Evolutionary conservation across 257 asterid genomes (phyloP), one percentile per base, ranked within the genome.

Genomic region (Eustoma russellianum): DNA sequence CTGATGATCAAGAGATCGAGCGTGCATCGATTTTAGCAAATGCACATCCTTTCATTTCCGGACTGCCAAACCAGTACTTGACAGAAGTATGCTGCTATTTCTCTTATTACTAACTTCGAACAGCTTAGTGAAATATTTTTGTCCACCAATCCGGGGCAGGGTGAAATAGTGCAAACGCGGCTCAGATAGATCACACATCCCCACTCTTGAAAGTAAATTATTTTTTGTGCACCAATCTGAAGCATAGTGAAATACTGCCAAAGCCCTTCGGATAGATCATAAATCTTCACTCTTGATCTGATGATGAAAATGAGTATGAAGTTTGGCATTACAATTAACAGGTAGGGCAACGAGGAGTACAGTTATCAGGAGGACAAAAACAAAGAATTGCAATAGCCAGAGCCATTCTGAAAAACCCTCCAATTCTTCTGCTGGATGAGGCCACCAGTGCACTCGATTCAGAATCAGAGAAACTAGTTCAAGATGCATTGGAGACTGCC

Each of bases 381-480:
- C 96, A 87, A 76, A 77, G 96, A 73, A 79, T 87, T 53, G 92
- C 94, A 57, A 87, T 87, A 74, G 94, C 96, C 63, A 68, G 96
- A 74, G 92, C 94, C 57, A 79, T 83, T 51, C 40, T 86, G 44
- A 86, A 81, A 76, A 74, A 75, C 58, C 89, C 96, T 46, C 88
- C 91, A 2, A 73, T 86, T 71, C 89, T 86, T 64, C 68, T 86
- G 70, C 91, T 83, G 5, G 95, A 86, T 19, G 95, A 86, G 73
- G 95, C 94, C 68, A 86, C 95, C 65, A 86, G 96, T 53, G 94
- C 96, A 54, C 94, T 86, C 17, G 96, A 86, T 69, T 79, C 94
- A 62, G 94, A 86, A 70, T 83, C 94, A 0, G 96, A 86, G 73
- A 77, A 79, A 77, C 69, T 81, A 44, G 96, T 86, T 66, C 94